Base-by-base conservation (phyloP, 2,329 filamentous ascomycete genomes). In the Aspergillus arachidicola region DNA sequence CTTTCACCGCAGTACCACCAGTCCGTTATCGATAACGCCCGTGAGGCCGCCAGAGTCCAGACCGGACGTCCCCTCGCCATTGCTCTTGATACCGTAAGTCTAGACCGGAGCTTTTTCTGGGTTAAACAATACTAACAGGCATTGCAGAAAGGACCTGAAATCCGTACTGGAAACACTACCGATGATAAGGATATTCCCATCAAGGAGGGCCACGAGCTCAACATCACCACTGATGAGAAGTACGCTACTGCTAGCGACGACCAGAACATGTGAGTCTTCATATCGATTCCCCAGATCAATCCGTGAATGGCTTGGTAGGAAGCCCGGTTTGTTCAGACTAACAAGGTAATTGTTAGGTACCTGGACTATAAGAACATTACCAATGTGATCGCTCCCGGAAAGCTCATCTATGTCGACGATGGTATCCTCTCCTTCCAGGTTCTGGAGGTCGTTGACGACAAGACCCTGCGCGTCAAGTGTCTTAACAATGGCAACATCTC, bases 301-400 rank as follows among this genome's bases (percentile, higher is more conserved):
- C 26, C 28, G 28, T 36, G 23, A n/a, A 12, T 58, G 6, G 38
- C 16, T 16, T 34, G 46, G 45, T 14, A 34, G 58, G 28, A n/a
- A 28, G 7, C 26, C 48, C 14, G n/a, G 14, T 26, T 45, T 14
- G 32, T 46, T 14, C 32, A n/a, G 45, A 63, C 68, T 74, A 60
- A 73, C 59, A 50, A 38, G 28, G 21, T 38, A 34, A 34, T 60
- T 59, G 36, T 50, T 67, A 94, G 92, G 89, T 97, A 93, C 77
- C 91, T 98, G 76, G 94, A 98, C 85, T 98, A 99, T 87, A 96
- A 96, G 89, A 99, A 99, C 87, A 98, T 99, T 82, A 97, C 94
- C 83, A 97, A 96, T 85, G 95, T 99, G 73, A 98, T 99, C 76
- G 82, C 91, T 78, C 85, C 87, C 64, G 95, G 94, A 76, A 94